phyloP scores from a whole-genome alignment of 164 flowering plant species.

The Liquidambar formosana region DNA sequence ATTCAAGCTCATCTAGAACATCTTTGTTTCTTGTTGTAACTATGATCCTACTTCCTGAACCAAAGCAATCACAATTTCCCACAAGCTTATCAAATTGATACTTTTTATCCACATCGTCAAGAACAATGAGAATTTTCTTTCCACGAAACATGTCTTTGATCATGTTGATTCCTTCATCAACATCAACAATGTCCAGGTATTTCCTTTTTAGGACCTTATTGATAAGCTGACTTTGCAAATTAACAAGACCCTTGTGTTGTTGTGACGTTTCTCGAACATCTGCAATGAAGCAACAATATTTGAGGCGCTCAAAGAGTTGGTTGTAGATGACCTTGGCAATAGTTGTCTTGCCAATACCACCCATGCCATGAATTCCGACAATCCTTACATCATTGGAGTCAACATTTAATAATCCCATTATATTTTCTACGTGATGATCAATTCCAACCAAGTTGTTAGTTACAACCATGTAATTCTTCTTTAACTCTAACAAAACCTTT shows the following conservation, averaged over 20 bases:
- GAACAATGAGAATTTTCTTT: conserved; percentile 1
- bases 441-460: background rate
- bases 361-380: background rate
- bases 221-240: background rate
- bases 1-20: background rate
- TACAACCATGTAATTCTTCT: too few species aligned
- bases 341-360: conserved; percentile 8
- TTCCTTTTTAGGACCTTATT: background rate
- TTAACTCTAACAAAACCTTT: too few species aligned
- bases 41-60: conserved; percentile 12
- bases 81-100: background rate
- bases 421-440: background rate
- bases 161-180: conserved; percentile 1
- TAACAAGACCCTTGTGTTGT: background rate
- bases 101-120: conserved; percentile 3
- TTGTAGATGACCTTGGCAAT: background rate
- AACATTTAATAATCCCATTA: background rate
- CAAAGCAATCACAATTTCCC: background rate
- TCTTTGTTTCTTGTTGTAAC: conserved; percentile 15
- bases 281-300: background rate
- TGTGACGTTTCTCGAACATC: conserved; percentile 3
- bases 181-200: background rate
- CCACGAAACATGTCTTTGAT: background rate
- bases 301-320: background rate
- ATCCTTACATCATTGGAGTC: background rate